Conservation (phyloP, 1,284 basidiomycete species). For the Quambalaria eucalypti region DNA sequence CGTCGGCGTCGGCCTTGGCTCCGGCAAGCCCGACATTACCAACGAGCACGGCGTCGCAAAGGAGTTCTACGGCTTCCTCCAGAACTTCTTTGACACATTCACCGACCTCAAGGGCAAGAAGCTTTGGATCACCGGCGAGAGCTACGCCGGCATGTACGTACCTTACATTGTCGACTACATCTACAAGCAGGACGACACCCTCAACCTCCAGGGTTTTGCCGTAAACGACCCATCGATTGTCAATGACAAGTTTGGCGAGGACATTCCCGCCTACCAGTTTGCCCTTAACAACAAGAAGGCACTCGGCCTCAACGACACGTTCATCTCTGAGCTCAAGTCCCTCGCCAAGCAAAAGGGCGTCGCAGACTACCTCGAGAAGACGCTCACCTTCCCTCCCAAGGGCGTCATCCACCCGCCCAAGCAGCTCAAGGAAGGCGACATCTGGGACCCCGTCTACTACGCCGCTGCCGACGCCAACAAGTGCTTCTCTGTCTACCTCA, state of each 20-base stretch:
- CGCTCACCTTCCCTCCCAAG: conserved; percentile 37
- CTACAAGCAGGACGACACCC: conserved; percentile 16
- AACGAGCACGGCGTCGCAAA: conserved; percentile 44
- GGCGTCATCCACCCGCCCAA: conserved; percentile 9
- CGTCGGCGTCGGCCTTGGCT: conserved; percentile 69
- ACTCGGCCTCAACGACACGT: conserved; percentile 12
- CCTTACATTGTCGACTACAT: conserved; percentile 62
- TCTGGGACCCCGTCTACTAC: conserved; percentile 4
- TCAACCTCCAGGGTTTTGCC: conserved; percentile 38
- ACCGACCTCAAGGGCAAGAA: conserved; percentile 19
- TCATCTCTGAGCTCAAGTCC: conserved; percentile 14
- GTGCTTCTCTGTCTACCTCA: conserved; percentile 21
- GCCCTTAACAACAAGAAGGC: conserved; percentile 4
- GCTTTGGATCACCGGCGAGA: conserved; percentile 48
- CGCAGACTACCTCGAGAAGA: conserved; percentile 21
- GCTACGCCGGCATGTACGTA: conserved; percentile 95
- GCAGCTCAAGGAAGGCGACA: conserved; percentile 7
- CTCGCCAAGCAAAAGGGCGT: conserved; percentile 27
- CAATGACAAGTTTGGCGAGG: conserved; percentile 16
- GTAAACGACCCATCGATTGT: conserved; percentile 41
- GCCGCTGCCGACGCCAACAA: conserved; percentile 15
- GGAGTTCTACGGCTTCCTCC: conserved; percentile 44
- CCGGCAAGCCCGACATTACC: conserved; percentile 60
- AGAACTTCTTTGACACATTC: conserved; percentile 28
- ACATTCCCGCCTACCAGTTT: conserved; percentile 23